A percentile compares a stretch with the other conserved stretches of the same genome.
Evolutionary conservation across 257 asterid species (phyloP).

Genomic region (Solanum arcanum): DNA sequence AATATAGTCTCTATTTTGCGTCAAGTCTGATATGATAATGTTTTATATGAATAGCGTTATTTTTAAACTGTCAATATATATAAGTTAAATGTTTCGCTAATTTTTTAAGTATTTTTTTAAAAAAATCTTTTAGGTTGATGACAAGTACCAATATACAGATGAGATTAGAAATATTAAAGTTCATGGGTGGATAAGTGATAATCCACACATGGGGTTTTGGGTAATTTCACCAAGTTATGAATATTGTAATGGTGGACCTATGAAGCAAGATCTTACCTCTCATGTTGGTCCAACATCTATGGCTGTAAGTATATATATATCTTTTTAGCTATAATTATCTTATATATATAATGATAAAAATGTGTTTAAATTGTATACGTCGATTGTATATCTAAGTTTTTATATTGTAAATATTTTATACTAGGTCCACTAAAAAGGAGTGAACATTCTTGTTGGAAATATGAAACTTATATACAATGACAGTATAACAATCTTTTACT

Average conservation of each 20-base stretch:
- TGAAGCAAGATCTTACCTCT: conserved; percentile 52
- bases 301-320: conserved; percentile 16
- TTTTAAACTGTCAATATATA: neutral
- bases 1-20: neutral
- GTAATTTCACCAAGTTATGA: conserved; percentile 59
- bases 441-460: no score
- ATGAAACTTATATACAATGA: neutral
- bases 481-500: neutral
- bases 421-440: neutral
- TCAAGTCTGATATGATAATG: neutral
- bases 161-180: conserved; percentile 44
- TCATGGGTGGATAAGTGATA: conserved; percentile 59
- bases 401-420: neutral
- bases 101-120: neutral
- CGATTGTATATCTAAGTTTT: neutral
- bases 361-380: neutral
- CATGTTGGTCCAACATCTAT: conserved; percentile 50
- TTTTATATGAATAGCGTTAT: neutral
- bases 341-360: neutral
- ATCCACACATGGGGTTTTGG: conserved; percentile 40
- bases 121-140: conserved; percentile 36
- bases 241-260: conserved; percentile 52
- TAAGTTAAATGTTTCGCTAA: neutral
- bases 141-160: conserved; percentile 55
- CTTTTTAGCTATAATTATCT: neutral